Evolutionary conservation across 169 alveolate species (phyloP).

Genomic region (Plasmodium chabaudi): DNA sequence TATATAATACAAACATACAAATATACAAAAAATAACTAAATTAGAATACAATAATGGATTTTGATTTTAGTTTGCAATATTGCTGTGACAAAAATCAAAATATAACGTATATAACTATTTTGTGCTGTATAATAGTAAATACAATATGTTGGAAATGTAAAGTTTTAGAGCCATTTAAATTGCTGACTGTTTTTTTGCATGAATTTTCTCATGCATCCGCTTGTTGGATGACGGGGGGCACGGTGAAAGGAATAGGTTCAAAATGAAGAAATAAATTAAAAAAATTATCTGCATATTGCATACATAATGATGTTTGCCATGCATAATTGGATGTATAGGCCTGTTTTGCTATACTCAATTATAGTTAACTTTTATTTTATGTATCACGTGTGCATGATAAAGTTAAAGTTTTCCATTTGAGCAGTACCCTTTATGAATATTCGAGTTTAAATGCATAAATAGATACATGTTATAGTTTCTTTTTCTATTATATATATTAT

Average conservation of each 20-base stretch:
- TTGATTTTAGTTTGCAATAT: constrained; percentile 44
- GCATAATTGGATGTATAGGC: no score
- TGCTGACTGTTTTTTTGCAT: constrained; percentile 83
- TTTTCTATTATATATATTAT: background rate
- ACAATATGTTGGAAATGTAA: constrained; percentile 65
- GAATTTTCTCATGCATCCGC: constrained; percentile 87
- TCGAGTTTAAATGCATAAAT: no score
- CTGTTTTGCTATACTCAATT: no score
- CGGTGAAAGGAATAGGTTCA: constrained; percentile 82
- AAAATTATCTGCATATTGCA: background rate
- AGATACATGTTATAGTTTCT: background rate
- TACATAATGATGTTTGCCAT: background rate
- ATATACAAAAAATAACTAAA: no score
- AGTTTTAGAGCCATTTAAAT: constrained; percentile 80
- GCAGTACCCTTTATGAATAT: no score
- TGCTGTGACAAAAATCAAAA: constrained; percentile 72
- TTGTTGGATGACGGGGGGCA: constrained; percentile 85
- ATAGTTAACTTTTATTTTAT: background rate
- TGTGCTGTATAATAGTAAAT: constrained; percentile 38
- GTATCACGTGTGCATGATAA: background rate
- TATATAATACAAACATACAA: no score
- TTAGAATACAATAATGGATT: constrained; percentile 15
- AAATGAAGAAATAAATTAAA: constrained; percentile 18
- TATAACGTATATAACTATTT: constrained; percentile 35
- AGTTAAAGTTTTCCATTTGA: background rate